These are phyloP conservation scores for Myxozyma vanderwaltii DNA, from an alignment of 805 yeast species.

Conservation along the genomic window DNA sequence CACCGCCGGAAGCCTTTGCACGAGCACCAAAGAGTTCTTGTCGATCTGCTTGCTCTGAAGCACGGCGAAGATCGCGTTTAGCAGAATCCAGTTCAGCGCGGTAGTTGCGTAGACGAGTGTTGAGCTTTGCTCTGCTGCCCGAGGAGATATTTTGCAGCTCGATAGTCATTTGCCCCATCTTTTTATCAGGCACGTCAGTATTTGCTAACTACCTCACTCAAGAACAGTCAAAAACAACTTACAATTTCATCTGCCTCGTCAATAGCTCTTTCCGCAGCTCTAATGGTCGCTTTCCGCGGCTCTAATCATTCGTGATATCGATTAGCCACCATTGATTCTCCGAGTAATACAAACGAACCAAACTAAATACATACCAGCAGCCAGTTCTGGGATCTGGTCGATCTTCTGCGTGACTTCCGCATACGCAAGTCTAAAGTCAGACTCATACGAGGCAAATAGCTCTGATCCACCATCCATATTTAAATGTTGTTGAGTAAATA, in stretches of 20 bases:
- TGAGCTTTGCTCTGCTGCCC: slow-evolving; percentile 65
- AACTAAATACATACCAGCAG: slow-evolving; percentile 44
- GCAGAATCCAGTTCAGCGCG: slow-evolving; percentile 58
- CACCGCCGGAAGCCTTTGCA: slow-evolving; percentile 41
- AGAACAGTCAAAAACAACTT: slow-evolving; percentile 29
- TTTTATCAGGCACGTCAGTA: not conserved
- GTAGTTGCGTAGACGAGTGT: slow-evolving; percentile 75
- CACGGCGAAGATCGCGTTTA: slow-evolving; percentile 52
- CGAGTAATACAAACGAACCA: not conserved
- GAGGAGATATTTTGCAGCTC: slow-evolving; percentile 88
- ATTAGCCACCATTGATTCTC: not conserved
- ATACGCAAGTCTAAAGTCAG: slow-evolving; percentile 69
- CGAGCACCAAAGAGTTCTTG: slow-evolving; percentile 68
- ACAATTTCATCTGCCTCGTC: slow-evolving; percentile 77
- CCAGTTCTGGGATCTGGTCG: slow-evolving; percentile 53
- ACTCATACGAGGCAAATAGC: slow-evolving; percentile 63
- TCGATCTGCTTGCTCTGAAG: slow-evolving; percentile 73
- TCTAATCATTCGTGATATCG: slow-evolving; percentile 39
- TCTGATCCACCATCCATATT: slow-evolving; percentile 45
- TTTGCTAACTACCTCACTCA: not conserved
- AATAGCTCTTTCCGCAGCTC: slow-evolving; percentile 64
- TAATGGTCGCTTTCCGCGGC: slow-evolving; percentile 56
- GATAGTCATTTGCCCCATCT: slow-evolving; percentile 79
- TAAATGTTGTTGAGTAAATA: not conserved
- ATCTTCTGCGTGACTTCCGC: slow-evolving; percentile 71